Conservation (phyloP, 306 rosid genomes). For the Quercus aquifolioides region DNA sequence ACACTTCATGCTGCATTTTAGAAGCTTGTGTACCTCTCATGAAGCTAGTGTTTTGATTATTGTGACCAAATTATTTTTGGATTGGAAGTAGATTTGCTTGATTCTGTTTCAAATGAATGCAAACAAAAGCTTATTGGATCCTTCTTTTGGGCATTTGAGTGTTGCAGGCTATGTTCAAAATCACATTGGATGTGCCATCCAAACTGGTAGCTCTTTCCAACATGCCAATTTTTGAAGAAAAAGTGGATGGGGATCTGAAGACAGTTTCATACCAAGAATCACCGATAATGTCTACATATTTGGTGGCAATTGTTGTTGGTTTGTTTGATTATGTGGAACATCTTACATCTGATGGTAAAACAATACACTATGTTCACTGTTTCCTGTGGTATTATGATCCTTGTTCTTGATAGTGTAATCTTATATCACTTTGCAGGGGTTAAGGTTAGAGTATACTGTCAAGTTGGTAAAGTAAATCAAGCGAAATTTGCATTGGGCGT, state of each 20-base stretch:
- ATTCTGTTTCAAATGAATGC: neutral
- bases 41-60: neutral
- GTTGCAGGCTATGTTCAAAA: constrained; percentile 77
- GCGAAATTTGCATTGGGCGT: constrained; percentile 85
- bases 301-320: constrained; percentile 90
- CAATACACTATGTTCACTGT: constrained; percentile 1
- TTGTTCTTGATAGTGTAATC: constrained; percentile 14
- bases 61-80: neutral
- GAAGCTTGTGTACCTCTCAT: neutral
- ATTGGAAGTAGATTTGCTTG: neutral
- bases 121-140: neutral
- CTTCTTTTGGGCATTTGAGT: constrained; percentile 10
- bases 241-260: constrained; percentile 50
- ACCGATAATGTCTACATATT: constrained; percentile 88
- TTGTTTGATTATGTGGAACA: constrained; percentile 89
- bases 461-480: constrained; percentile 80
- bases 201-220: constrained; percentile 83
- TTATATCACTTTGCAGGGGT: constrained; percentile 76
- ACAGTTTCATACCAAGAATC: constrained; percentile 76
- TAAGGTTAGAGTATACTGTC: constrained; percentile 88
- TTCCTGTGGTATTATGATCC: neutral
- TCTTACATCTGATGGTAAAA: constrained; percentile 75
- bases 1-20: neutral
- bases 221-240: constrained; percentile 79
- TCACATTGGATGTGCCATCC: constrained; percentile 76